A percentile compares a stretch with the other conserved stretches of the same genome.
phyloP scores from a whole-genome alignment of 441 rosid genomes.

The Manihot esculenta region DNA sequence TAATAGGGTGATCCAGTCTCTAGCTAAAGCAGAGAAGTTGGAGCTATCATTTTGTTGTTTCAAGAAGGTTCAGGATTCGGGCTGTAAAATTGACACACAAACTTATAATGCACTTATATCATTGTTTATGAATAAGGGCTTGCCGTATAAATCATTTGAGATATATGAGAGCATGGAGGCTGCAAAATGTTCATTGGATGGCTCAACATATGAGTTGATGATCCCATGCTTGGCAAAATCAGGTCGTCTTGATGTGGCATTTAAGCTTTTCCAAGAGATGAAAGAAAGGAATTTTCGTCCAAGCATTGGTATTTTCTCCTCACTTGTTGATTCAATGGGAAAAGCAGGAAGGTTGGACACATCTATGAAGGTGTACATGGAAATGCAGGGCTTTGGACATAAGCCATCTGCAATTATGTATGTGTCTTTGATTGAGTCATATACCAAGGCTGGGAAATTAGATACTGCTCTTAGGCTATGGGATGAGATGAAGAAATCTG shows the following conservation, averaged over 20 bases:
- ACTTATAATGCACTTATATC: conserved; percentile 78
- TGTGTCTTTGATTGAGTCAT: conserved; percentile 86
- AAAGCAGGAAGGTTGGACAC: conserved; percentile 94
- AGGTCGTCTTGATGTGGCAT: conserved; percentile 92
- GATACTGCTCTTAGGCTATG: conserved; percentile 84
- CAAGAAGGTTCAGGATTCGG: conserved; percentile 77
- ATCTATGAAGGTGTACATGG: conserved; percentile 88
- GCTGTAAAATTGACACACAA: conserved; percentile 55
- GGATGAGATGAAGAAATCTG: conserved; percentile 88
- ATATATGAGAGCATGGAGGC: conserved; percentile 89
- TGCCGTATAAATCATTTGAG: conserved; percentile 98
- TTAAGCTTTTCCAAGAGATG: conserved; percentile 93
- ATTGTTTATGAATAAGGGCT: conserved; percentile 75
- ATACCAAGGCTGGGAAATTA: conserved; percentile 86
- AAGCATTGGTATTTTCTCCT: conserved; percentile 59
- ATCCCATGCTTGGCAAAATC: conserved; percentile 94
- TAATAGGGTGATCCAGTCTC: conserved; percentile 79
- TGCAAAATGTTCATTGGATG: conserved; percentile 62
- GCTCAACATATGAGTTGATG: conserved; percentile 78
- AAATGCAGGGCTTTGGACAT: conserved; percentile 75
- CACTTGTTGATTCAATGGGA: conserved; percentile 94
- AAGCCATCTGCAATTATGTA: conserved; percentile 80
- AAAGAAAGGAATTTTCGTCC: conserved; percentile 68
- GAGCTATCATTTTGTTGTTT: conserved; percentile 88
- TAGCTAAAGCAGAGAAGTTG: conserved; percentile 89